A percentile compares a stretch with the other conserved stretches of the same genome.
Evolutionary conservation across 371 early-diverging fungal genomes (phyloP).

Genomic region (Lichtheimia ramosa): DNA sequence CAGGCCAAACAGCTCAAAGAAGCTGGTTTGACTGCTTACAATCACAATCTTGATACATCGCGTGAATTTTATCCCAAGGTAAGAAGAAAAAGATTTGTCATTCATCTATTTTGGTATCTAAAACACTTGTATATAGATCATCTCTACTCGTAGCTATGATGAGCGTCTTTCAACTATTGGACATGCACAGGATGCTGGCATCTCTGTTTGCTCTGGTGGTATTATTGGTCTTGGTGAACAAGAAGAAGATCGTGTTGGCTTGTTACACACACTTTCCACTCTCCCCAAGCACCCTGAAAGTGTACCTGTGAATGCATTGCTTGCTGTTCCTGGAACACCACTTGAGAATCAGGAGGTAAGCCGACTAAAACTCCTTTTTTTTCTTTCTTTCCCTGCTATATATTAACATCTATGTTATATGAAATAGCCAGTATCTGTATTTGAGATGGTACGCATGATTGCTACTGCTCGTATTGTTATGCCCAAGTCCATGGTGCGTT

Average conservation of each 20-base stretch:
- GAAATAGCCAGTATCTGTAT: conserved; percentile 75
- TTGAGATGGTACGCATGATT: conserved; percentile 89
- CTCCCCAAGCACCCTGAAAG: conserved; percentile 82
- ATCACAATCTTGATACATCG: conserved; percentile 87
- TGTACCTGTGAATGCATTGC: conserved; percentile 84
- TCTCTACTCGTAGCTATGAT: conserved; percentile 82
- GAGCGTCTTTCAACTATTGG: conserved; percentile 80
- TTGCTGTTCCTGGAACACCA: conserved; percentile 83
- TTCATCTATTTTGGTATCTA: not conserved
- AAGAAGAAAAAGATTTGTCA: not conserved
- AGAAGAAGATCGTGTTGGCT: conserved; percentile 74
- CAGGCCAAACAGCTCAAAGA: conserved; percentile 81
- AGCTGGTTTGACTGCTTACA: conserved; percentile 89
- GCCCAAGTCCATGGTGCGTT: conserved; percentile 84
- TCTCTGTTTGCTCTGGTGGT: conserved; percentile 88
- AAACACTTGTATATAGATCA: conserved; percentile 43
- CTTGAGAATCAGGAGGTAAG: conserved; percentile 72
- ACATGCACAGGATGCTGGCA: conserved; percentile 80
- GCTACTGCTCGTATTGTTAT: conserved; percentile 84
- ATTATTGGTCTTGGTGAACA: conserved; percentile 87
- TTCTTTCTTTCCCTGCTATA: not conserved
- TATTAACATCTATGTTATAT: not conserved
- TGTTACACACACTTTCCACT: conserved; percentile 77
- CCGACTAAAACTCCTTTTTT: not conserved
- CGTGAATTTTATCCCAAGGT: conserved; percentile 83